phyloP scores from a whole-genome alignment of 306 rosid species.

The Glycyrrhiza uralensis region DNA sequence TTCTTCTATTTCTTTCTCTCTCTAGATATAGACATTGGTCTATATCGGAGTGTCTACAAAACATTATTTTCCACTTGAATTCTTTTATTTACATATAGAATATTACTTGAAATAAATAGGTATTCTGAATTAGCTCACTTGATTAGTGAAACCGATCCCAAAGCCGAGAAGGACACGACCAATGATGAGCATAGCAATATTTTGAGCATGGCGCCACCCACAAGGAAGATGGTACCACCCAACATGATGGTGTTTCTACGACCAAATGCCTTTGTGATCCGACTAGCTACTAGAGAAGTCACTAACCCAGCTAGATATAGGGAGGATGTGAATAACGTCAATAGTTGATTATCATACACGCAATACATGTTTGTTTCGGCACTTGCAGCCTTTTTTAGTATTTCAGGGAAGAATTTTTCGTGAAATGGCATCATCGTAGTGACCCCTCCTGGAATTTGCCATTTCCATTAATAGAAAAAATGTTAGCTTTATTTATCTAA shows the following conservation, averaged over 20 bases:
- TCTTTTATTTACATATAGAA: not conserved
- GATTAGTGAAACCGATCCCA: conserved; percentile 69
- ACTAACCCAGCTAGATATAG: conserved; percentile 55
- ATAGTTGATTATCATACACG: conserved; percentile 55
- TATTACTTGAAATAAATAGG: not conserved
- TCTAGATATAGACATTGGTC: too few species aligned
- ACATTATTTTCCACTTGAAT: too few species aligned
- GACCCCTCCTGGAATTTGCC: conserved; percentile 50
- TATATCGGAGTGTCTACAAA: too few species aligned
- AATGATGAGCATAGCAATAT: conserved; percentile 57
- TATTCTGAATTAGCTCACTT: conserved; percentile 35
- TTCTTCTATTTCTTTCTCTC: too few species aligned
- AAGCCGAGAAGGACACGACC: conserved; percentile 70
- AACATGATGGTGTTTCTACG: conserved; percentile 51
- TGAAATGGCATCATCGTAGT: conserved; percentile 64
- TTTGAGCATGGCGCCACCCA: conserved; percentile 53
- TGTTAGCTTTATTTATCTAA: not conserved
- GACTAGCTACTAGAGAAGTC: conserved; percentile 52
- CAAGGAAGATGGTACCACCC: conserved; percentile 58
- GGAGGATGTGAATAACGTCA: conserved; percentile 66
- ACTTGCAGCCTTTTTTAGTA: conserved; percentile 39
- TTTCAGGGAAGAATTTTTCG: conserved; percentile 48
- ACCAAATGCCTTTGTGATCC: conserved; percentile 36
- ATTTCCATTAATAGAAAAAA: too few species aligned
- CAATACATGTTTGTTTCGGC: conserved; percentile 50